Evolutionary conservation across 2,329 filamentous ascomycete species (phyloP).

Genomic region (Macrophomina phaseolina): DNA sequence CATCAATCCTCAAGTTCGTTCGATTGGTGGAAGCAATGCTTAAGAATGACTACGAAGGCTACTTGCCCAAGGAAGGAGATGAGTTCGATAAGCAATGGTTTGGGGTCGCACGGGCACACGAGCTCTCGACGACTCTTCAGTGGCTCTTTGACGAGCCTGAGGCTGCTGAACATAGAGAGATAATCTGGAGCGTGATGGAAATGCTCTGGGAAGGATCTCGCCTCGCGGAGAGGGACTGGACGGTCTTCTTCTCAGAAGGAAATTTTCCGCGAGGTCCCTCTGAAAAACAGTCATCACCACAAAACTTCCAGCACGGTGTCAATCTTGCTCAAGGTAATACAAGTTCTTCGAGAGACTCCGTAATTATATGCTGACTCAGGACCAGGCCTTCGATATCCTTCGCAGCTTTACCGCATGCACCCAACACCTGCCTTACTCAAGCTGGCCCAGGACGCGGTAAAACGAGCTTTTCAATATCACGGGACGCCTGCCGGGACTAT

Average conservation of each 20-base stretch:
- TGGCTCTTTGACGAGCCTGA: conserved; percentile 52
- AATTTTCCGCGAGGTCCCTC: conserved; percentile 35
- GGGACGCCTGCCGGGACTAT: conserved; percentile 51
- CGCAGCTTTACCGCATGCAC: conserved; percentile 50
- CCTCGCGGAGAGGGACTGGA: conserved; percentile 40
- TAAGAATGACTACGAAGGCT: conserved; percentile 58
- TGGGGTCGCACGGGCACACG: conserved; percentile 35
- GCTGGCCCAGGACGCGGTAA: conserved; percentile 46
- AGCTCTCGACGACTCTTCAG: conserved; percentile 54
- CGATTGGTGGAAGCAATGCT: conserved; percentile 61
- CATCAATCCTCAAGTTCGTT: conserved; percentile 58
- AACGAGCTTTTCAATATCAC: conserved; percentile 48
- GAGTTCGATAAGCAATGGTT: conserved; percentile 31
- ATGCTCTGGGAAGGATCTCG: conserved; percentile 43
- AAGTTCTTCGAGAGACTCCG: not conserved
- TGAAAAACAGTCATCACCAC: not conserved
- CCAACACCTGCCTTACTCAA: conserved; percentile 43
- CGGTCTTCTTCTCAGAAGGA: conserved; percentile 41
- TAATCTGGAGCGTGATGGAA: conserved; percentile 50
- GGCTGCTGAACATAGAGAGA: not conserved
- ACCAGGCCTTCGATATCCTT: conserved; percentile 38
- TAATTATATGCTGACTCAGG: too few relatives aligned
- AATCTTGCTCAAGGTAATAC: conserved; percentile 50
- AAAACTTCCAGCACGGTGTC: conserved; percentile 49
- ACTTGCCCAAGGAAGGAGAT: conserved; percentile 52